Conservation (phyloP, 139 green algal genomes). For the Raphidocelis subcapitata region DNA sequence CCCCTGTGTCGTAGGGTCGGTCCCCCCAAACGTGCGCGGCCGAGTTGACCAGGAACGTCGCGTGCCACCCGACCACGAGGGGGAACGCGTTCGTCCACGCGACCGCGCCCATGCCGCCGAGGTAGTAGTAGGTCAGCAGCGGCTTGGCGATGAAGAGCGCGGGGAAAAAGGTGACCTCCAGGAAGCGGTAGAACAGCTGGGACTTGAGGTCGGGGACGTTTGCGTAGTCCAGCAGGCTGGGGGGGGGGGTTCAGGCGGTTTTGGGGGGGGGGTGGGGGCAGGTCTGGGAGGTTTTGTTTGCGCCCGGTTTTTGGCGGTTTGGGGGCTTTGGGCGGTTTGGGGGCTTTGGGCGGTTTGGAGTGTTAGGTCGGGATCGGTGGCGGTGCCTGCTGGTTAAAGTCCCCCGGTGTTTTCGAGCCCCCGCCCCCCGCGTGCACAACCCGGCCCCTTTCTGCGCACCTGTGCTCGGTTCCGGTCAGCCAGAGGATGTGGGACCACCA, state of each 20-base stretch:
- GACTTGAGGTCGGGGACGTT: constrained; percentile 77
- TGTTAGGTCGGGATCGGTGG: no score
- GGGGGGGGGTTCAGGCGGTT: no score
- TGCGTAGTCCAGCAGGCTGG: constrained; percentile 32
- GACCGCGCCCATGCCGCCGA: constrained; percentile 78
- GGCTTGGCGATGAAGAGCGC: constrained; percentile 60
- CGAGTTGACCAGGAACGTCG: constrained; percentile 95
- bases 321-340: no score
- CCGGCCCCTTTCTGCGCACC: no score
- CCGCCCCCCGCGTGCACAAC: no score
- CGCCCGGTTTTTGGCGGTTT: no score
- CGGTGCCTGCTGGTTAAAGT: no score
- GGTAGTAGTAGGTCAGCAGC: constrained; percentile 47
- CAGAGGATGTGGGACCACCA: constrained; percentile 91
- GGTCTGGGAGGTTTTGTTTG: no score
- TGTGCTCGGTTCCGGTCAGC: constrained; percentile 82
- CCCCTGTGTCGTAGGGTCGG: constrained; percentile 70
- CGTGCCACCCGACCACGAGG: constrained; percentile 85
- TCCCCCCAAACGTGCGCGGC: constrained; percentile 83
- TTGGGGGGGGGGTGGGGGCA: no score
- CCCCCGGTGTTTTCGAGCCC: no score
- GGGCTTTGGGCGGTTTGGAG: no score
- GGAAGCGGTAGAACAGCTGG: constrained; percentile 83
- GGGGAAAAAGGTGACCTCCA: constrained; percentile 76
- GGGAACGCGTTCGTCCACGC: constrained; percentile 85